Percentiles rank a stretch among this genome's conserved stretches.
Evolutionary conservation across 1,284 basidiomycete species (phyloP).

Genomic region (Ustilago tritici): DNA sequence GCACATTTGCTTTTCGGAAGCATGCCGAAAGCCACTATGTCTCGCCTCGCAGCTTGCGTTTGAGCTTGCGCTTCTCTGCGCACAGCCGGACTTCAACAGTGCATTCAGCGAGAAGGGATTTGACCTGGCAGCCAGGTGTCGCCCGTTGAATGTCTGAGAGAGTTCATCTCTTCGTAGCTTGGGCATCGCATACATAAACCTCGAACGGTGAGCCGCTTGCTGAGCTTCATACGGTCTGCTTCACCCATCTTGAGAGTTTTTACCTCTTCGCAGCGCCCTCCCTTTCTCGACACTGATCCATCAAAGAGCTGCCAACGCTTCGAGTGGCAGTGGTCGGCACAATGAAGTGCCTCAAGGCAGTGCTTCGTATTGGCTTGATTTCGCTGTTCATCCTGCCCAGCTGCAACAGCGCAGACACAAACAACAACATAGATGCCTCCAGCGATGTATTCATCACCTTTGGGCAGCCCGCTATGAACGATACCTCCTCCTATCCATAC

Average conservation of each 20-base stretch:
- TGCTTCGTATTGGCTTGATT: conserved; percentile 3
- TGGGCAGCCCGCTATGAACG: conserved; percentile 25
- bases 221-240: not conserved
- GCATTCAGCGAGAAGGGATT: not conserved
- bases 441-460: conserved; percentile 35
- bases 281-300: not conserved
- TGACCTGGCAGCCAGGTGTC: not conserved
- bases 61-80: not conserved
- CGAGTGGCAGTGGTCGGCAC: not conserved
- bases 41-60: not conserved
- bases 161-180: not conserved
- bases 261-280: not conserved
- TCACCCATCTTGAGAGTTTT: not conserved
- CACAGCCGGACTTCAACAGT: not conserved
- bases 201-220: not conserved
- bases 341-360: not conserved
- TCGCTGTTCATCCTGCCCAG: not conserved
- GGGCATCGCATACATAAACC: not conserved
- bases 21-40: not conserved
- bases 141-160: not conserved
- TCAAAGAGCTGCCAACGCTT: not conserved
- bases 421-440: conserved; percentile 11
- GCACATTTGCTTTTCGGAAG: not conserved
- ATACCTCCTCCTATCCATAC: conserved; percentile 30
- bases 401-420: not conserved